A percentile compares a stretch with the other conserved stretches of the same genome.
Evolutionary conservation across 257 asterid species (phyloP).

Genomic region (Lycium barbarum): DNA sequence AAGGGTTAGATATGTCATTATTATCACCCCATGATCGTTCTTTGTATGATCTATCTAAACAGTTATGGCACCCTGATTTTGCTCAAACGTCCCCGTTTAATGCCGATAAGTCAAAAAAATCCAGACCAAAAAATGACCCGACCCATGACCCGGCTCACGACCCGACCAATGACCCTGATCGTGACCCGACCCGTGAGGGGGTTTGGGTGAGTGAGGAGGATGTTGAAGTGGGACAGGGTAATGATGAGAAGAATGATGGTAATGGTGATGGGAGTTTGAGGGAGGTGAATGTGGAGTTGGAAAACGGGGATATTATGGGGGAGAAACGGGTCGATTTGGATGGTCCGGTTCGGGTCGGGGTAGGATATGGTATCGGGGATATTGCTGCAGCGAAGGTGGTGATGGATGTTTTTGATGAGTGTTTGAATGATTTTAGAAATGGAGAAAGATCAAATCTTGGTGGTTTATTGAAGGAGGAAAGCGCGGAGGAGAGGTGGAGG

Average conservation of each 20-base stretch:
- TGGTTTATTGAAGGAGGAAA: conserved; percentile 33
- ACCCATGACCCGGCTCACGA: too few species aligned
- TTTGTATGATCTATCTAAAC: conserved; percentile 60
- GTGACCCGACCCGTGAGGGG: not conserved
- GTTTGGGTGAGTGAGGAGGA: conserved; percentile 15
- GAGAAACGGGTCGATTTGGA: conserved; percentile 20
- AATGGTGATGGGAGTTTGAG: conserved; percentile 49
- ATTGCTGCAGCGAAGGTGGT: conserved; percentile 54
- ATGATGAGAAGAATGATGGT: not conserved
- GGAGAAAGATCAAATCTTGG: conserved; percentile 34
- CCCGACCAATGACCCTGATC: not conserved
- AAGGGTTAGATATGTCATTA: conserved; percentile 56
- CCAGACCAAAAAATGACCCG: not conserved
- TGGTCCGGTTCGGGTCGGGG: not conserved
- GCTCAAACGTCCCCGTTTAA: conserved; percentile 62
- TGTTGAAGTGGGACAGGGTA: conserved; percentile 26
- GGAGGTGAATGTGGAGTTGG: conserved; percentile 81
- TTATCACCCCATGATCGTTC: conserved; percentile 72
- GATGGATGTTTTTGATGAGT: conserved; percentile 64
- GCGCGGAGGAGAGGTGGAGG: conserved; percentile 57
- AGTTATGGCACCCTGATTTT: conserved; percentile 74
- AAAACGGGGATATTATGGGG: conserved; percentile 20
- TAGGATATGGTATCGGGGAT: conserved; percentile 40
- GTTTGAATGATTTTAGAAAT: conserved; percentile 57
- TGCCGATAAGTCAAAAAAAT: conserved; percentile 33